Evolutionary conservation across 163 green algal genomes (phyloP).

Genomic region (Trebouxiophyceae sp.): DNA sequence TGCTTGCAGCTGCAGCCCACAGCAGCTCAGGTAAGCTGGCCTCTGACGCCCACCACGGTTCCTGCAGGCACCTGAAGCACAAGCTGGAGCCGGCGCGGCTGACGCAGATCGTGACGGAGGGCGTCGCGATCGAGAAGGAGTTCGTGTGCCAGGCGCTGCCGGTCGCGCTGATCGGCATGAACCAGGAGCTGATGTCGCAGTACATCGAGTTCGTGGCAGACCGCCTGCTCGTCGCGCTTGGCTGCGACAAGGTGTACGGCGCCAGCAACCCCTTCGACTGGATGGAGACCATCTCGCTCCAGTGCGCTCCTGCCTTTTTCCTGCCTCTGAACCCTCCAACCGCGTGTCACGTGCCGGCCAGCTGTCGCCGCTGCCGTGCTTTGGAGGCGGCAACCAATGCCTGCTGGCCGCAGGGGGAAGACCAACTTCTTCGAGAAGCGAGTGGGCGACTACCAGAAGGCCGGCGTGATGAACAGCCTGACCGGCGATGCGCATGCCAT

Average conservation of each 20-base stretch:
- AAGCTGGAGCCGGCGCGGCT: conserved; percentile 56
- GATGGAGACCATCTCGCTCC: conserved; percentile 97
- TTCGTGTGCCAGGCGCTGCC: conserved; percentile 90
- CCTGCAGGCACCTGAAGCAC: conserved; percentile 67
- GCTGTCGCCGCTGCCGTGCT: too few species aligned
- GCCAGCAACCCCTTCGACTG: conserved; percentile 93
- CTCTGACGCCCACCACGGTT: too few species aligned
- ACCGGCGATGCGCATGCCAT: conserved; percentile 35
- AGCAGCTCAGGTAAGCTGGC: too few species aligned
- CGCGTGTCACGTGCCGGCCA: too few species aligned
- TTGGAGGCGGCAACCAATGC: too few species aligned
- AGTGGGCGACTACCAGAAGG: conserved; percentile 97
- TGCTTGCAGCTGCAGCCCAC: too few species aligned
- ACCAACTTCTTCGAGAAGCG: conserved; percentile 99
- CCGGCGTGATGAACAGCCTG: conserved; percentile 74
- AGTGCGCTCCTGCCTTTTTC: conserved; percentile 39
- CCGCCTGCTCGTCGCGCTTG: conserved; percentile 79
- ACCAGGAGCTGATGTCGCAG: conserved; percentile 77
- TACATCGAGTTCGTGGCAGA: conserved; percentile 99
- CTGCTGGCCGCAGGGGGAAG: conserved; percentile 66
- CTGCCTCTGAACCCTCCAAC: too few species aligned
- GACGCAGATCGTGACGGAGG: conserved; percentile 80
- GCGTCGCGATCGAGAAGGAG: conserved; percentile 93
- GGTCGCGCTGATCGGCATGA: conserved; percentile 94
- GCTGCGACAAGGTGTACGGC: conserved; percentile 77